A percentile compares a stretch with the other conserved stretches of the same genome.
Evolutionary conservation across 306 rosid genomes (phyloP).

Genomic region (Casuarina equisetifolia): DNA sequence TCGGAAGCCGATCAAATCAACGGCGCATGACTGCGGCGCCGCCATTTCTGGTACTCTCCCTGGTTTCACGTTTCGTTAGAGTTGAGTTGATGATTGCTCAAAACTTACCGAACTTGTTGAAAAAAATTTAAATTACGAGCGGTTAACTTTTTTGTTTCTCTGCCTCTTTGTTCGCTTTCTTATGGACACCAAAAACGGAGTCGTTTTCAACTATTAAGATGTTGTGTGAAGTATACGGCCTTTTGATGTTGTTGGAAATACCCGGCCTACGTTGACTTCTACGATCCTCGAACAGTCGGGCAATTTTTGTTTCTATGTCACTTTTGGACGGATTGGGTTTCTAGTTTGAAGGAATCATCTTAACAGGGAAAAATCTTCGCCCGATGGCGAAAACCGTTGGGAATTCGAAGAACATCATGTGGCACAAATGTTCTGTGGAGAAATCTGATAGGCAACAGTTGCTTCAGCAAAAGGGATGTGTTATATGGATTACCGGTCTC

Average conservation of each 20-base stretch:
- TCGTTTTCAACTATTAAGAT: neutral
- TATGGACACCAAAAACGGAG: neutral
- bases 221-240: neutral
- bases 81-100: too few relatives aligned
- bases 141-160: too few relatives aligned
- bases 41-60: conserved; percentile 46
- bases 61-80: too few relatives aligned
- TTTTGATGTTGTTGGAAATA: neutral
- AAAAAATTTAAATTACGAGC: too few relatives aligned
- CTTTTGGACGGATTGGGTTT: conserved; percentile 24
- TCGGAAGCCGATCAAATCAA: conserved; percentile 45
- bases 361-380: conserved; percentile 48
- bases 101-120: too few relatives aligned
- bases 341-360: conserved; percentile 39
- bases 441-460: conserved; percentile 73
- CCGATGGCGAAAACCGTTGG: conserved; percentile 63
- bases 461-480: conserved; percentile 93
- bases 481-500: conserved; percentile 96
- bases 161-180: too few relatives aligned
- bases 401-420: conserved; percentile 73
- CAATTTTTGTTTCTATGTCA: conserved; percentile 1
- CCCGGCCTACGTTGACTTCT: neutral
- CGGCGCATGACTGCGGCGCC: conserved; percentile 19
- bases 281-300: neutral
- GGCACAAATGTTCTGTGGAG: conserved; percentile 83